phyloP scores from a whole-genome alignment of 2,329 filamentous ascomycete species.

The Coniochaeta sp. region DNA sequence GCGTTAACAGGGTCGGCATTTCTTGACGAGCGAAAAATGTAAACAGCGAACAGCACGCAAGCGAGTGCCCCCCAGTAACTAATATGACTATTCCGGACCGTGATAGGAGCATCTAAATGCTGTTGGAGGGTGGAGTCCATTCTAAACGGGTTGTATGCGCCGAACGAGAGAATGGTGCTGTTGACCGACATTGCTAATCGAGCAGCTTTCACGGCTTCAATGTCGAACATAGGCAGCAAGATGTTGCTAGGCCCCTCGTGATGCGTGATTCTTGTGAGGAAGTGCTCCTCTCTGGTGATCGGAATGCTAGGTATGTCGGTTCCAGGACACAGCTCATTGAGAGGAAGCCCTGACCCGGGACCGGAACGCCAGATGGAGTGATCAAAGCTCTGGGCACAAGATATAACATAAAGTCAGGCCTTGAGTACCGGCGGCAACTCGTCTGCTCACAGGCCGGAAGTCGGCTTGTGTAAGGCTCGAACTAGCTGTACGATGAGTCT shows the following conservation, averaged over 20 bases:
- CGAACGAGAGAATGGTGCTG: constrained; percentile 9
- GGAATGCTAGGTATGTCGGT: neutral
- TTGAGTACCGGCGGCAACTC: neutral
- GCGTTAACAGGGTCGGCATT: constrained; percentile 23
- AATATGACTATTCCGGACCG: constrained; percentile 21
- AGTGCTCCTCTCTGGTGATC: neutral
- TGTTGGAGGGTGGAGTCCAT: constrained; percentile 10
- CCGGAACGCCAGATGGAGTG: neutral
- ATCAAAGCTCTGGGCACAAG: neutral
- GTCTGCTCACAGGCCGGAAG: neutral
- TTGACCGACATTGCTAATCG: constrained; percentile 8
- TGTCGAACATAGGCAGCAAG: neutral
- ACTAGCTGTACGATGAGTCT: neutral
- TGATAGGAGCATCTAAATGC: constrained; percentile 17
- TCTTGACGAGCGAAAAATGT: constrained; percentile 27
- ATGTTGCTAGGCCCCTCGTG: neutral
- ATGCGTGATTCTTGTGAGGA: neutral
- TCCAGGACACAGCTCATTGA: neutral
- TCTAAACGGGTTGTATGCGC: constrained; percentile 11
- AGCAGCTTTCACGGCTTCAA: neutral
- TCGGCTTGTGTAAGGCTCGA: neutral
- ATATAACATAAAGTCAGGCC: neutral
- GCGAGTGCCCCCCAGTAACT: constrained; percentile 34
- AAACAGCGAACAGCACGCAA: constrained; percentile 26
- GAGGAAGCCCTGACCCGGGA: neutral